These are phyloP conservation scores for Leccinum subgranulosum DNA, from an alignment of 768 basidiomycete genomes.

Conservation along the genomic window DNA sequence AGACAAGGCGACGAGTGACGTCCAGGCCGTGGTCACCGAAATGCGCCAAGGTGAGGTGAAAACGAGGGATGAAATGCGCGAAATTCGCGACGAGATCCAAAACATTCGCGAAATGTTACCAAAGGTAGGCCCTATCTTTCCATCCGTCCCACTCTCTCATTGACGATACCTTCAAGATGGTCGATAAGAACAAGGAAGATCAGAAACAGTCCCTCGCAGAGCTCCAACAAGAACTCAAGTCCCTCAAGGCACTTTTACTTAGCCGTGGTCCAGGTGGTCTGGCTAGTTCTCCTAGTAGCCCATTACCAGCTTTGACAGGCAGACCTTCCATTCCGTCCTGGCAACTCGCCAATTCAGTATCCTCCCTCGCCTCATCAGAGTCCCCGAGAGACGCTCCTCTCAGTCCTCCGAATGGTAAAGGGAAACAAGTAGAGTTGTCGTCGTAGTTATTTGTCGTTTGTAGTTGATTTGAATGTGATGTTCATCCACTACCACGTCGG, in stretches of 20 bases:
- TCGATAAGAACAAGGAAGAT: conserved; percentile 86
- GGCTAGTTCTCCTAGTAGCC: conserved; percentile 46
- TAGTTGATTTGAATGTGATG: conserved; percentile 4
- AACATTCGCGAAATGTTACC: conserved; percentile 90
- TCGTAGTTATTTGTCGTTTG: conserved; percentile 16
- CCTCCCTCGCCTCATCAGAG: conserved; percentile 20
- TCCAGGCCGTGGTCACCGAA: conserved; percentile 67
- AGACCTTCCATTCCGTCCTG: conserved; percentile 85
- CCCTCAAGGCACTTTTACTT: conserved; percentile 84
- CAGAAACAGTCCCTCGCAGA: conserved; percentile 82
- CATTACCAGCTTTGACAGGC: conserved; percentile 48
- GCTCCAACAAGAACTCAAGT: conserved; percentile 91
- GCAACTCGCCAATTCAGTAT: conserved; percentile 63
- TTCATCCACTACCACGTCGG: not conserved
- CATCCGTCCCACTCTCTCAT: not conserved
- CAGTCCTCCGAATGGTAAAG: conserved; percentile 61
- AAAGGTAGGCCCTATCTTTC: conserved; percentile 52
- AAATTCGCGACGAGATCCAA: conserved; percentile 88
- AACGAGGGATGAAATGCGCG: conserved; percentile 84
- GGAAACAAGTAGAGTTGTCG: conserved; percentile 47
- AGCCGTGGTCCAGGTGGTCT: conserved; percentile 57
- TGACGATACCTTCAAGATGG: conserved; percentile 57
- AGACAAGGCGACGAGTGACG: conserved; percentile 67
- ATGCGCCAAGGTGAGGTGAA: conserved; percentile 76
- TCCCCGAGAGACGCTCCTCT: conserved; percentile 6